These are phyloP conservation scores for Kodamaea jinghongensis DNA, from an alignment of 805 yeast species.

Conservation along the genomic window DNA sequence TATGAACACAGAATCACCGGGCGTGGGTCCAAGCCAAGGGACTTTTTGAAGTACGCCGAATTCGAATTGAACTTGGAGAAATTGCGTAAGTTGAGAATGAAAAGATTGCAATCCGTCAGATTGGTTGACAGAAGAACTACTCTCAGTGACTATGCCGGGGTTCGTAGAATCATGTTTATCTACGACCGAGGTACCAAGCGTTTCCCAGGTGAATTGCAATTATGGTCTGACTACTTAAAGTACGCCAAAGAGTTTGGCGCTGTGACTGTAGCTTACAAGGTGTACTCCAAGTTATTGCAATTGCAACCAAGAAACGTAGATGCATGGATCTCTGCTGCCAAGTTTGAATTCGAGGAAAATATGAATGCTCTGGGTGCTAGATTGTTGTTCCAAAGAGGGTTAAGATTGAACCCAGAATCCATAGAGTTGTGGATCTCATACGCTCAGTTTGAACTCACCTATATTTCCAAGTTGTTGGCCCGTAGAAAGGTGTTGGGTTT, in stretches of 20 bases:
- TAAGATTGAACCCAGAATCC: constrained; percentile 78
- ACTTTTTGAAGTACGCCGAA: constrained; percentile 73
- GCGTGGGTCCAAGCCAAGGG: constrained; percentile 75
- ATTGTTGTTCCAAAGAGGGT: constrained; percentile 75
- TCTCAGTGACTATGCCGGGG: constrained; percentile 84
- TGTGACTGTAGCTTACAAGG: constrained; percentile 67
- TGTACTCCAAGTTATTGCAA: constrained; percentile 74
- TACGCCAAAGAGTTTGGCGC: constrained; percentile 68
- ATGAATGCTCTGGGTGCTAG: constrained; percentile 89
- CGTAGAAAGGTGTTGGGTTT: constrained; percentile 82
- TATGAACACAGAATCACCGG: constrained; percentile 88
- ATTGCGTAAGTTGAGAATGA: constrained; percentile 68
- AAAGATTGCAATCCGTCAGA: constrained; percentile 55
- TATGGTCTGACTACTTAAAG: constrained; percentile 77
- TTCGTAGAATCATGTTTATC: constrained; percentile 74
- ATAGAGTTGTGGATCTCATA: constrained; percentile 78
- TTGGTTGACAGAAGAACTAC: constrained; percentile 60
- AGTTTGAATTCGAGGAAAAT: constrained; percentile 86
- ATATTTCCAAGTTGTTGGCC: constrained; percentile 76
- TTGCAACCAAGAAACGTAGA: constrained; percentile 88
- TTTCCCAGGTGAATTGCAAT: constrained; percentile 69
- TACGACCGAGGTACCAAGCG: constrained; percentile 79
- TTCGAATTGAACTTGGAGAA: constrained; percentile 80
- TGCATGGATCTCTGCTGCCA: constrained; percentile 94
- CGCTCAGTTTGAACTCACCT: constrained; percentile 82